These are phyloP conservation scores for Jatropha curcas DNA, from an alignment of 345 rosid genomes.

Conservation along the genomic window DNA sequence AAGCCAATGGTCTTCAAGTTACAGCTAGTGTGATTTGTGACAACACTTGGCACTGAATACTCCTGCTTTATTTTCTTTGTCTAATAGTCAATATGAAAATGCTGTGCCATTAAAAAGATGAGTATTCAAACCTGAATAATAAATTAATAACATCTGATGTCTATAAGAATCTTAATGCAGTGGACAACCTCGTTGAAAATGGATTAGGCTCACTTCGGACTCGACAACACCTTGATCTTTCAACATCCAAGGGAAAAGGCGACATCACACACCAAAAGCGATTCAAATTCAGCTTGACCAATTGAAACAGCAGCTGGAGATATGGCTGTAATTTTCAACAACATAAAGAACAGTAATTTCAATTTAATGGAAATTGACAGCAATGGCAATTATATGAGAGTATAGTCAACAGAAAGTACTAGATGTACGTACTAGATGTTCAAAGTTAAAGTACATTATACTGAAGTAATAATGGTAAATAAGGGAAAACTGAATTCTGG, in stretches of 20 bases:
- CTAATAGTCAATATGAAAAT: conserved; percentile 6
- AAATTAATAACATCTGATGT: conserved; percentile 10
- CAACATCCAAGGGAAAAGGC: neutral
- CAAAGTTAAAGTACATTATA: neutral
- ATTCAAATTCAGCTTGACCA: conserved; percentile 4
- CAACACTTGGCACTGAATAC: conserved; percentile 32
- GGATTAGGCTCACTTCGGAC: conserved; percentile 11
- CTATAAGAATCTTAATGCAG: conserved; percentile 16
- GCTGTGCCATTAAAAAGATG: neutral
- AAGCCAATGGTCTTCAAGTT: conserved; percentile 31
- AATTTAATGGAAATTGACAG: conserved; percentile 1
- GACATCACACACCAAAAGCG: neutral
- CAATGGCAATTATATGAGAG: neutral
- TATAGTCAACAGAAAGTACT: neutral
- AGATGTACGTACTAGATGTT: neutral
- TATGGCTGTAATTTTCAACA: conserved; percentile 13
- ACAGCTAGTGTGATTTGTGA: conserved; percentile 19
- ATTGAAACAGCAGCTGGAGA: conserved; percentile 8
- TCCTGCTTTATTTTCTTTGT: conserved; percentile 24
- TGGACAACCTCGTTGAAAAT: conserved; percentile 19
- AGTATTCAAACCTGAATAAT: conserved; percentile 6
- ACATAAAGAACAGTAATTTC: neutral
- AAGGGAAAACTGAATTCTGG: conserved; percentile 2
- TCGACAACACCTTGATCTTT: neutral
- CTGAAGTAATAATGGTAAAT: neutral